Evolutionary conservation across 1,139 yeast species (phyloP).

Genomic region (Candida labiduridarum): DNA sequence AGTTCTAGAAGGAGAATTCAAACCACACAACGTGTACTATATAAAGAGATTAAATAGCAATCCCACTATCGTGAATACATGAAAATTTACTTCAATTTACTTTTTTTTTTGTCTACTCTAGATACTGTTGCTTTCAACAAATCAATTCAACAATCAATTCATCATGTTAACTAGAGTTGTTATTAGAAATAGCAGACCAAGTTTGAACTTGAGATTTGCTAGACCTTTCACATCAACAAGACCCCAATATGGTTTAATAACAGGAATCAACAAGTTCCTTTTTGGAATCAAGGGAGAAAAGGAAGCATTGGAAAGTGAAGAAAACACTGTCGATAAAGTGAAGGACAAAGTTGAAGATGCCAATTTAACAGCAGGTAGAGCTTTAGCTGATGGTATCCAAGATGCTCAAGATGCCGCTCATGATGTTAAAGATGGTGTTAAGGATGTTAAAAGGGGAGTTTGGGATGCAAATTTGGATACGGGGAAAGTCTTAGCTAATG

Average conservation of each 20-base stretch:
- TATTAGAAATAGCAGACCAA: background rate
- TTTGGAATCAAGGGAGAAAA: constrained; percentile 13
- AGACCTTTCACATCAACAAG: constrained; percentile 1
- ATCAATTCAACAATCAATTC: background rate
- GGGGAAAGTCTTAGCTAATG: constrained; percentile 10
- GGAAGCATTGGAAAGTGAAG: constrained; percentile 1
- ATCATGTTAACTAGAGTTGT: constrained; percentile 2
- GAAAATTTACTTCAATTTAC: background rate
- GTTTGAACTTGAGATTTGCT: background rate
- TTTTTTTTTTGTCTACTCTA: background rate
- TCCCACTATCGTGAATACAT: background rate
- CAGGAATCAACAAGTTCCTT: constrained; percentile 4
- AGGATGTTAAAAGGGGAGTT: constrained; percentile 8
- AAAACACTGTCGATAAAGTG: background rate
- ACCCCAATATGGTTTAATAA: background rate
- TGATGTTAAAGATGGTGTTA: background rate
- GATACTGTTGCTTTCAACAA: background rate
- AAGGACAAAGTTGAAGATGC: constrained; percentile 6
- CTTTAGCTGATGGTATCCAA: constrained; percentile 9
- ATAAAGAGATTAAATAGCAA: background rate
- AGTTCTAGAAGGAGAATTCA: background rate
- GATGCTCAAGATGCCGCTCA: constrained; percentile 11
- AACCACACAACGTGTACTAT: background rate
- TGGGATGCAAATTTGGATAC: constrained; percentile 9
- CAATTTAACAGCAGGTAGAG: constrained; percentile 3